These are phyloP conservation scores for Globisporangium heterothallicum DNA, from an alignment of 352 stramenopile genomes.

Conservation along the genomic window DNA sequence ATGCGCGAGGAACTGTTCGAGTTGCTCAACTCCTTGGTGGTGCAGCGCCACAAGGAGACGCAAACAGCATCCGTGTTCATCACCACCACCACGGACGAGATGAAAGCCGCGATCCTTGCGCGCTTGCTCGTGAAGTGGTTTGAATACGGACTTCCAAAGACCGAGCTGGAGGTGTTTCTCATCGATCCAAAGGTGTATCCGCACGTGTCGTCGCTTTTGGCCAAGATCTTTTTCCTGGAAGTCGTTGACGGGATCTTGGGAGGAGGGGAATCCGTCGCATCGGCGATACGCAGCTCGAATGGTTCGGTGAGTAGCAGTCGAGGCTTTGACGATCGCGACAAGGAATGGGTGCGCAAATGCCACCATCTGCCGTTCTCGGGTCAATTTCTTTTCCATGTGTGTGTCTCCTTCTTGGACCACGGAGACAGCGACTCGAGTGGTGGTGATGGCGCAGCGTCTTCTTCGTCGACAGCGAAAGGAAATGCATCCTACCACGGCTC, in stretches of 20 bases:
- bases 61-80: constrained; percentile 1
- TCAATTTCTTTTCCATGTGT: constrained; percentile 77
- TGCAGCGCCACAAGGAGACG: constrained; percentile 29
- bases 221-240: constrained; percentile 74
- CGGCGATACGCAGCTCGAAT: not conserved
- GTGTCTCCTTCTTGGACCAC: constrained; percentile 48
- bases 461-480: not conserved
- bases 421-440: constrained; percentile 9
- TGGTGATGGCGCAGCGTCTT: too few relatives aligned
- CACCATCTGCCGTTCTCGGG: constrained; percentile 71
- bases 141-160: constrained; percentile 53
- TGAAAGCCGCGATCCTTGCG: constrained; percentile 64
- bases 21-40: constrained; percentile 57
- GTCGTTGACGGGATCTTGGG: constrained; percentile 50
- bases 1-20: constrained; percentile 61
- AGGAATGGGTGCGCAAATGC: constrained; percentile 71
- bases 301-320: not conserved
- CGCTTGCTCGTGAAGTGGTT: constrained; percentile 84
- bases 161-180: constrained; percentile 60
- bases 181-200: constrained; percentile 52
- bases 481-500: not conserved
- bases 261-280: constrained; percentile 5
- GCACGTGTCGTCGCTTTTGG: constrained; percentile 53
- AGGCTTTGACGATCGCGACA: constrained; percentile 68
- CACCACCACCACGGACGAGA: constrained; percentile 25